Evolutionary conservation across 208 protist species (phyloP), one percentile per base, ranked within the genome.

Genomic region (Angomonas deanei): DNA sequence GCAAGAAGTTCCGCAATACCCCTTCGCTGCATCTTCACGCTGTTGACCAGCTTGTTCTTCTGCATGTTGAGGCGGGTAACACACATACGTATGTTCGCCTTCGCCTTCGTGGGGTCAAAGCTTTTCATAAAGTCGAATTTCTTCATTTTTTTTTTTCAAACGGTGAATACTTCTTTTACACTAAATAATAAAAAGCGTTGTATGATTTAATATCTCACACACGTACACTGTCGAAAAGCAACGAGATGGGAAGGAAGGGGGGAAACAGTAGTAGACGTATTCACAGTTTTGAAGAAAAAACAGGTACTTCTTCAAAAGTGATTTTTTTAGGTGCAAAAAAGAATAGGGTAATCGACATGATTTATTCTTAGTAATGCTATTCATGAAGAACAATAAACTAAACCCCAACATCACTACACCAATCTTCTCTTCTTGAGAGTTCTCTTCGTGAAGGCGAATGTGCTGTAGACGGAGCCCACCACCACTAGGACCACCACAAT

Each of bases 11-110:
- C 82, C 0, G 91, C 93, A 27, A 97, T 75, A 46, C 79, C 67
- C 38, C 86, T 76, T 10, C 88, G 70, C 66, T 94, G 84, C 42
- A 79, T 76, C 74, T 94, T 96, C n/a, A 96, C 82, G 64, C 69
- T 80, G 73, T 96, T 97, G 1, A 86, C 63, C 32, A 88, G 57
- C 72, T 97, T 97, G 71, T 90, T 93, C 60, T 89, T 84, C 60
- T 93, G 88, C 79, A 93, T 88, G n/a, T 68, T 63, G 3, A 97
- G 64, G 19, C 92, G 89, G 33, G 87, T 90, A 8, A 82, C 66
- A 26, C 83, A 85, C 92, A 97, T 97, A 17, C 81, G 83, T 36
- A 91, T 74, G 60, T 74, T 84, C 21, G 88, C 81, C 64, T 85
- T 87, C 47, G 90, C 71, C 72, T 91, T 92, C 31, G 61, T 53